Evolutionary conservation across 2,329 filamentous ascomycete genomes (phyloP).

Genomic region (Xylariaceae sp.): DNA sequence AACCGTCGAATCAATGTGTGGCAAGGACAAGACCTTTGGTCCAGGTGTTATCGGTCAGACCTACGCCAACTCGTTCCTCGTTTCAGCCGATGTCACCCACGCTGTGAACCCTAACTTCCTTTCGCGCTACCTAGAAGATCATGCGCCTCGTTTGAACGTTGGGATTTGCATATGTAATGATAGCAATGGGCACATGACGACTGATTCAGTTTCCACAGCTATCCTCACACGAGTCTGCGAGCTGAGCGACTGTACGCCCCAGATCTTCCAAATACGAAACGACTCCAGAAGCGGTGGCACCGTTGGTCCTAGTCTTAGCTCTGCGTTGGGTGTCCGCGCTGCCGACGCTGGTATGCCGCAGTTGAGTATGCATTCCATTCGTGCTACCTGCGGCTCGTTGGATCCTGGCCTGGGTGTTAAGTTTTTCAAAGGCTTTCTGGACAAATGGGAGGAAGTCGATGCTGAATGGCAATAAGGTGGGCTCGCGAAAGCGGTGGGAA

Average conservation of each 20-base stretch:
- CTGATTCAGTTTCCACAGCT: slow-evolving; percentile 83
- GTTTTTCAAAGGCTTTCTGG: slow-evolving; percentile 88
- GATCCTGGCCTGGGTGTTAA: slow-evolving; percentile 89
- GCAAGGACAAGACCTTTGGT: slow-evolving; percentile 51
- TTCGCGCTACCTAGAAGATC: slow-evolving; percentile 79
- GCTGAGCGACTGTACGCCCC: slow-evolving; percentile 72
- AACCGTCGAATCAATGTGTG: slow-evolving; percentile 69
- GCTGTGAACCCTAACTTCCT: slow-evolving; percentile 95
- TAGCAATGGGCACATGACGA: slow-evolving; percentile 95
- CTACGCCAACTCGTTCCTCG: slow-evolving; percentile 88
- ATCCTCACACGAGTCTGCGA: slow-evolving; percentile 81
- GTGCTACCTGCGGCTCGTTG: slow-evolving; percentile 83
- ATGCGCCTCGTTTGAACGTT: slow-evolving; percentile 86
- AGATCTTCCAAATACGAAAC: slow-evolving; percentile 94
- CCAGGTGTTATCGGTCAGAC: slow-evolving; percentile 76
- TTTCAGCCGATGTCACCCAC: slow-evolving; percentile 92
- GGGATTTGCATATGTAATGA: slow-evolving; percentile 82
- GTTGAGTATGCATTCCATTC: slow-evolving; percentile 90
- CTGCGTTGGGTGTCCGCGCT: slow-evolving; percentile 78
- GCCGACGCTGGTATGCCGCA: slow-evolving; percentile 91
- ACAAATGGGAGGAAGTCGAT: slow-evolving; percentile 85
- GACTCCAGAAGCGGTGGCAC: slow-evolving; percentile 89
- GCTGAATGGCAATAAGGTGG: slow-evolving; percentile 66
- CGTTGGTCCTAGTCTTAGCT: slow-evolving; percentile 89
- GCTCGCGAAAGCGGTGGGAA: no score